Base-by-base conservation (phyloP, 208 protist genomes). In the Kentomonas sorsogonicus region DNA sequence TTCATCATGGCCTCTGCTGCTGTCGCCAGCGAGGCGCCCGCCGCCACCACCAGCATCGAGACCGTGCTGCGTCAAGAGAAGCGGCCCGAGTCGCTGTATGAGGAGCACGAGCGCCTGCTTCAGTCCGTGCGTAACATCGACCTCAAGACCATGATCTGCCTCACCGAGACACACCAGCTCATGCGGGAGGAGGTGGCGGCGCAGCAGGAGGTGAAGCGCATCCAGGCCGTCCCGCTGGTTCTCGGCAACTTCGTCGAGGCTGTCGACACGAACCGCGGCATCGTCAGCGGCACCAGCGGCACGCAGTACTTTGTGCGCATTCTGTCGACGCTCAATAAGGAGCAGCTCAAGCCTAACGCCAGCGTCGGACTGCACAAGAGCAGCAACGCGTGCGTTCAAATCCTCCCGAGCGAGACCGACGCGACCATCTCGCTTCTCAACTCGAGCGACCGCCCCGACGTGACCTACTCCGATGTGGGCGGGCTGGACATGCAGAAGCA, bases 401-500 rank as follows among this genome's bases (percentile, higher is more conserved):
- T 99, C 40, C 85, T 99, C 20, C 97, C 97, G 0, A 91, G 83
- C 44, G 98, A 99, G 74, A 97, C 98, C 22, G 98, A 99, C 83
- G 94, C 91, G 45, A 96, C 86, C 41, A 99, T 99, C 72, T 84
- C 96, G 44, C 70, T 99, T 36, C 64, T 99, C 34, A 77, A 83
- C 23, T 75, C 84, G 4, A 83, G 74, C 61, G 97, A 98, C 44
- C 84, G 79, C 47, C 97, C 97, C 6, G 85, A 97, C 47, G 91
- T 97, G 16, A 89, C 80, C 10, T 99, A 99, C 81, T 66, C 82
- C 3, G 97, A 99, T 58, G 98, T 99, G 54, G 99, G 98, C 41
- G 98, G 98, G 7, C 79, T 97, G 10, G 99, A 99, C 82, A 98
- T 99, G 54, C 98, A 99, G 79, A 99, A 99, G 83, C 98, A 99